Base-by-base conservation (phyloP, 768 basidiomycete species). In the Trametes meyenii region DNA sequence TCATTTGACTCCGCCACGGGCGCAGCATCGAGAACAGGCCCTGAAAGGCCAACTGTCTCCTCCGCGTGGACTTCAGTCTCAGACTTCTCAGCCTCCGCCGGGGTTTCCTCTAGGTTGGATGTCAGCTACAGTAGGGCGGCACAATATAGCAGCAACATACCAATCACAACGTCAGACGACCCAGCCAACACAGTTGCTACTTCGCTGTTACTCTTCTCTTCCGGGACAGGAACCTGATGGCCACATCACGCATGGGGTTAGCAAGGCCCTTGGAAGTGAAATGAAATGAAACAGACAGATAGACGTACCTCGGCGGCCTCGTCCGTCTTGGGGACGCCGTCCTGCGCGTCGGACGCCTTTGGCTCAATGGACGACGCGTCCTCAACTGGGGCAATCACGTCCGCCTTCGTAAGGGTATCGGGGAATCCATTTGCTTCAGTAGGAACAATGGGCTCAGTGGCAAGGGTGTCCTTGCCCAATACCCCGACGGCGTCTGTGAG, bases 361-460 rank as follows among this genome's bases (percentile, higher is more conserved):
- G 10, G 39, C n/a, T 50, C 49, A 17, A 21, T 42, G 17, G 48
- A 23, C 38, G 57, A 48, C 48, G 48, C 58, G 44, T 48, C 58
- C 33, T 52, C 55, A 11, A 36, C 44, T 10, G 53, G 17, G 12
- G 21, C 54, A 16, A 49, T 50, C 19, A 39, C 54, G 21, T 36
- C 44, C 29, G 48, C 54, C 33, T 64, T 46, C 8, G 54, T 48
- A 14, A 33, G 7, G 17, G 23, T 21, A 23, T 51, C 24, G 21
- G 42, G 36, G 10, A 38, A n/a, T n/a, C 26, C 61, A 43, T 49
- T 48, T 50, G 52, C 44, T 12, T 10, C 26, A 17, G 40, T 36
- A 26, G 57, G 53, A 50, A 50, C 57, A 55, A 58, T 45, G 51
- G 24, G 46, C 10, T 58, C 44, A 14, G 56, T 51, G 46, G 48